Base-by-base conservation (phyloP, 1,284 basidiomycete species). In the Sanguinoderma infundibulare region DNA sequence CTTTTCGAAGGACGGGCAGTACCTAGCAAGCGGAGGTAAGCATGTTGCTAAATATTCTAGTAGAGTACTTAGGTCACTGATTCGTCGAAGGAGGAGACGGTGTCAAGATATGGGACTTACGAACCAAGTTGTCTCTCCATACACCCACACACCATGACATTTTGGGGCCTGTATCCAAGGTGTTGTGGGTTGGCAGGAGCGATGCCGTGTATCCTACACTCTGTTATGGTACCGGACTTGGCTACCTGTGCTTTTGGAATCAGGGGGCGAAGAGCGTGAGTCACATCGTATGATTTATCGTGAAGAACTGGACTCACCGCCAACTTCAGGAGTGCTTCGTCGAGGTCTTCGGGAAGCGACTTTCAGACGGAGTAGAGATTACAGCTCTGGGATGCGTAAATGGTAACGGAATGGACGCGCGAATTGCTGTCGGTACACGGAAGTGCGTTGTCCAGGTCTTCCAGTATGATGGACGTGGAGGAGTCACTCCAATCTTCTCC, bases 11-110 rank as follows among this genome's bases (percentile, higher is more conserved):
- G 38, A 53, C 17, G 52, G 52, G 12, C 30, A 28, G 7, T 32
- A 40, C n/a, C 52, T 53, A n/a, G 52, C 52, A 17, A 53, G 52
- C 26, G 52, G 52, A 9, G 52, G 52, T 53, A 12, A 40, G 52
- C 24, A 26, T 6, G 12, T 10, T 24, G 10, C 39, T 44, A 14
- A 39, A n/a, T 39, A n/a, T 12, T 5, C 17, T 39, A 5, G 17
- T 7, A n/a, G 20, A 15, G 20, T 8, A 34, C 14, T 39, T 15
- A 4, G 9, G 38, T n/a, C 17, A n/a, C 38, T 39, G 17, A 39
- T 6, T 20, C 38, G 17, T 5, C 17, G 17, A 1, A 39, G 38
- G 38, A 3, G 38, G 38, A 39, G 38, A 39, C 38, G 38, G 38
- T 6, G 38, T 39, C 2, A 39, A 39, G 15, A n/a, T 39, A 39